Conservation (phyloP, 2,329 filamentous ascomycete genomes). For the Penicillium psychrosexuale region DNA sequence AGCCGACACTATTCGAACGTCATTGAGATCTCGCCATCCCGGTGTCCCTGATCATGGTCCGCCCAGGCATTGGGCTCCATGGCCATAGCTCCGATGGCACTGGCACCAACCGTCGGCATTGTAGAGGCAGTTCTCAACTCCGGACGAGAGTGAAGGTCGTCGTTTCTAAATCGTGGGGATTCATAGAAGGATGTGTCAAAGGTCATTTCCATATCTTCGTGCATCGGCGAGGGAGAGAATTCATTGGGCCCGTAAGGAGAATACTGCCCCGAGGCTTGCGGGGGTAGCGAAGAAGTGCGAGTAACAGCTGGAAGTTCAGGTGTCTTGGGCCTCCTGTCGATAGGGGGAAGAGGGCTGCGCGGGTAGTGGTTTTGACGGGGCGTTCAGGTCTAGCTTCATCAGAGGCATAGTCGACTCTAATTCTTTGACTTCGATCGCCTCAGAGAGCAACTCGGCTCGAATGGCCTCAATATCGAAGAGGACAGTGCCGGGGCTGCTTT, state of each 20-base stretch:
- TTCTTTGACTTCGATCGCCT: conserved; percentile 70
- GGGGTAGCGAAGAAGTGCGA: conserved; percentile 20
- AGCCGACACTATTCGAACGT: conserved; percentile 64
- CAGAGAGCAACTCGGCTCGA: conserved; percentile 73
- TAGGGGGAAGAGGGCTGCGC: conserved; percentile 25
- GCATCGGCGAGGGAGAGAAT: conserved; percentile 14
- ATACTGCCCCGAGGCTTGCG: conserved; percentile 9
- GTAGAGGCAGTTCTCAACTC: conserved; percentile 33
- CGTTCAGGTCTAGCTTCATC: conserved; percentile 69
- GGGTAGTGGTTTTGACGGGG: conserved; percentile 19
- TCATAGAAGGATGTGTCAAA: conserved; percentile 64
- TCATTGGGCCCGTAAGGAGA: conserved; percentile 13
- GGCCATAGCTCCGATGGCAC: conserved; percentile 29
- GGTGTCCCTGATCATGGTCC: conserved; percentile 62
- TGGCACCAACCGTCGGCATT: conserved; percentile 29
- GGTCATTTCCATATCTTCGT: conserved; percentile 60
- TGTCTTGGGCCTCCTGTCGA: conserved; percentile 41
- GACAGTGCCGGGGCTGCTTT: conserved; percentile 50
- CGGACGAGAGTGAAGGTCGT: conserved; percentile 20
- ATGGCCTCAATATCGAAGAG: conserved; percentile 97
- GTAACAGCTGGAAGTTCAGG: conserved; percentile 18
- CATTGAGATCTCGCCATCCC: conserved; percentile 74
- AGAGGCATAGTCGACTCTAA: conserved; percentile 84
- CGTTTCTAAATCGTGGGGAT: conserved; percentile 24
- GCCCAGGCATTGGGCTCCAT: conserved; percentile 65